Conservation (phyloP, 768 basidiomycete genomes). For the Termitomyces sp. region DNA sequence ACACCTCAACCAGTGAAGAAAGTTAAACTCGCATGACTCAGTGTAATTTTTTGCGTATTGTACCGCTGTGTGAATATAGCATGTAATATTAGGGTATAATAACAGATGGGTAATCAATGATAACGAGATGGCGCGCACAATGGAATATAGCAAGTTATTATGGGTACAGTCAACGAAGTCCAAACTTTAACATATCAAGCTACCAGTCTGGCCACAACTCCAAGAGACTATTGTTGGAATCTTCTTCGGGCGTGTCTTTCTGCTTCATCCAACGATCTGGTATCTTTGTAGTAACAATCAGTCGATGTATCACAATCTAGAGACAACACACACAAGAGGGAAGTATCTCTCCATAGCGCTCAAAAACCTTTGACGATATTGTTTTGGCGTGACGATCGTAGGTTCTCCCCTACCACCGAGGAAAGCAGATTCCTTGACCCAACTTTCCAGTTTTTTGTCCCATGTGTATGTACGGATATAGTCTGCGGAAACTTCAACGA, state of each 20-base stretch:
- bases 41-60: slow-evolving; percentile 10
- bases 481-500: slow-evolving; percentile 37
- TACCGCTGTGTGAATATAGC: slow-evolving; percentile 12
- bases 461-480: slow-evolving; percentile 95
- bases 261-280: slow-evolving; percentile 93
- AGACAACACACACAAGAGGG: slow-evolving; percentile 53
- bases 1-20: slow-evolving; percentile 66
- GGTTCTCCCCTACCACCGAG: slow-evolving; percentile 89
- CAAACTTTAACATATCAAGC: not conserved
- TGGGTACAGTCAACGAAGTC: not conserved
- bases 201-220: slow-evolving; percentile 68
- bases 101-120: slow-evolving; percentile 14
- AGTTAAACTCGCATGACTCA: slow-evolving; percentile 47
- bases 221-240: slow-evolving; percentile 42
- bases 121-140: not conserved
- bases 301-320: not conserved
- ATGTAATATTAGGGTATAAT: slow-evolving; percentile 24
- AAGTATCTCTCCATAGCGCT: slow-evolving; percentile 90
- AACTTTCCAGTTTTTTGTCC: slow-evolving; percentile 98
- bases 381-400: slow-evolving; percentile 93
- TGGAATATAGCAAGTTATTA: not conserved
- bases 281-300: slow-evolving; percentile 38
- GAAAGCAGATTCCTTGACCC: slow-evolving; percentile 95
- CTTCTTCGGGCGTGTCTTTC: slow-evolving; percentile 72
- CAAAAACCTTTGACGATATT: slow-evolving; percentile 84